phyloP scores from a whole-genome alignment of 2,329 filamentous ascomycete species.

The Penicillium decumbens region DNA sequence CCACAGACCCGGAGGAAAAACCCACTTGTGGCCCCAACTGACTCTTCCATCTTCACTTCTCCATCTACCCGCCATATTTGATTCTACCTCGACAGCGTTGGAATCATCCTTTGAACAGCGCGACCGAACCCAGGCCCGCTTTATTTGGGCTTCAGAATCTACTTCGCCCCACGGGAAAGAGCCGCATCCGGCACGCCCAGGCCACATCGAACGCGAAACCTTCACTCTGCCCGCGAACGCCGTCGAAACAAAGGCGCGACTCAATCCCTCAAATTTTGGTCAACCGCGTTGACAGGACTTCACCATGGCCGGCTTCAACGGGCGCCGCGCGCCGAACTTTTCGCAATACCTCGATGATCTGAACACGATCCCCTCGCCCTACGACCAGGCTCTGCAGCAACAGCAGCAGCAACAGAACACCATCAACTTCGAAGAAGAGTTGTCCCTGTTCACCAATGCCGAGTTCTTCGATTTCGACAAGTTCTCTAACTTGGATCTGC shows the following conservation, averaged over 20 bases:
- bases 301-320: conserved; percentile 68
- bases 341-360: conserved; percentile 84
- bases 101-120: not conserved
- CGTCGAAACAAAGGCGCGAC: not conserved
- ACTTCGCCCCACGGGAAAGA: conserved; percentile 2
- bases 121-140: not conserved
- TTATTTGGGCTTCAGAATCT: not conserved
- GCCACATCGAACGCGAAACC: conserved; percentile 13
- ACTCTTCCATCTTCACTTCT: not conserved
- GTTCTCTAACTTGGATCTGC: conserved; percentile 33
- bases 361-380: conserved; percentile 64
- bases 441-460: conserved; percentile 76
- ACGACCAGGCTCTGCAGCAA: conserved; percentile 55
- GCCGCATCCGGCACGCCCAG: conserved; percentile 20
- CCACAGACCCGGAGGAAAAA: conserved; percentile 15
- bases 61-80: not conserved
- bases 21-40: conserved; percentile 13
- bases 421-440: conserved; percentile 64
- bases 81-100: conserved; percentile 3
- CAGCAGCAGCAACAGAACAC: conserved; percentile 58
- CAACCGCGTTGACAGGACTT: conserved; percentile 3
- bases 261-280: not conserved
- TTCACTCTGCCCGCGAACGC: not conserved
- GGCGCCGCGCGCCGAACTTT: conserved; percentile 77
- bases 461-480: conserved; percentile 75